phyloP scores from a whole-genome alignment of 495 filamentous ascomycete genomes.

The Chaetomium tenue region DNA sequence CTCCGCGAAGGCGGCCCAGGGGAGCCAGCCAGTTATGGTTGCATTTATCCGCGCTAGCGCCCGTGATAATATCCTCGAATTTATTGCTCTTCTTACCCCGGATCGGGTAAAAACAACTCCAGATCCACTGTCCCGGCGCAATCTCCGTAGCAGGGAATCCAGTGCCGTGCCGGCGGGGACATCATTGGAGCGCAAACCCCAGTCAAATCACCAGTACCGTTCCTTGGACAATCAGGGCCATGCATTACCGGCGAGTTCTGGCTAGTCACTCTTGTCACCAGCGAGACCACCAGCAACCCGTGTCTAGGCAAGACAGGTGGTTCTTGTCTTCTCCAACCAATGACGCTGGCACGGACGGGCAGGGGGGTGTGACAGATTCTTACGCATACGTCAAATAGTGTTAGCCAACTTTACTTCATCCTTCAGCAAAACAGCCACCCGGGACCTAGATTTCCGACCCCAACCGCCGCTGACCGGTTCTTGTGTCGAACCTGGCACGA shows the following conservation, averaged over 20 bases:
- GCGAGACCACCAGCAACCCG: background rate
- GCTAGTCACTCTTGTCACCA: background rate
- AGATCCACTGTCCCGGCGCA: slow-evolving; percentile 1
- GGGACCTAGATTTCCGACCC: slow-evolving; percentile 1
- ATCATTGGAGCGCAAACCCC: background rate
- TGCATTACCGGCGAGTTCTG: slow-evolving; percentile 2
- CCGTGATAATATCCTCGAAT: slow-evolving; percentile 30
- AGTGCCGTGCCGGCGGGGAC: slow-evolving; percentile 20
- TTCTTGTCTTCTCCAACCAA: background rate
- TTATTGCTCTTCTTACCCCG: slow-evolving; percentile 31
- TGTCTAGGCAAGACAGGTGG: background rate
- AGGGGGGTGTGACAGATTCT: background rate
- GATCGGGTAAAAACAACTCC: slow-evolving; percentile 36
- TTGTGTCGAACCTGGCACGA: background rate
- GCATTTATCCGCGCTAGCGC: slow-evolving; percentile 33
- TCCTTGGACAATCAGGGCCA: background rate
- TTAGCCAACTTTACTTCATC: background rate
- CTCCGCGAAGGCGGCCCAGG: background rate
- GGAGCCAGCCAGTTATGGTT: background rate
- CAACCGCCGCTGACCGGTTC: background rate
- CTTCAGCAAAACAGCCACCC: background rate
- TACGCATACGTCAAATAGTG: background rate
- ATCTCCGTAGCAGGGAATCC: background rate
- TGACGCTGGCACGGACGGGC: background rate
- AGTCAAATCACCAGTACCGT: background rate